Evolutionary conservation across 2,329 filamentous ascomycete genomes (phyloP), one percentile per base, ranked within the genome.

Genomic region (Cryphonectria parasitica): DNA sequence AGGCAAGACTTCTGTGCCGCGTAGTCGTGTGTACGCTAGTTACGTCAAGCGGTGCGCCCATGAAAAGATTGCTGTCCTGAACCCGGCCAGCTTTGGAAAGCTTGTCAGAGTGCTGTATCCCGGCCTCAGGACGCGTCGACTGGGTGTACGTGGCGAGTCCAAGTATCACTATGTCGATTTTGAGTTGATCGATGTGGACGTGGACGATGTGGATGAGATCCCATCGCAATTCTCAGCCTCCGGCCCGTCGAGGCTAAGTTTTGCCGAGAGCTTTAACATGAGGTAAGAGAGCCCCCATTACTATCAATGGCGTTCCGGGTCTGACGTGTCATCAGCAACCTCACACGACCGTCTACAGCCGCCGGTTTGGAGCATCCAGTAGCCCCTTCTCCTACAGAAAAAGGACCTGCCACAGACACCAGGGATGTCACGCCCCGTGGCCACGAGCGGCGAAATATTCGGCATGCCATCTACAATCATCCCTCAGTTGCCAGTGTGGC

Each of bases 81-180:
- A 99, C 78, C 96, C 96, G 58, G 96, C 96, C 13, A 98, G 95
- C 39, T 99, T 99, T 81, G 96, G 96, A 69, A 99, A 99, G 81
- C 88, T 99, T 60, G 96, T 99, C 45, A 90, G 96, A 43, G 95
- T 99, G 54, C 92, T 99, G 66, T 99, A 98, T 76, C 95, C 96
- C 0, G 95, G 95, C 58, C 91, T 99, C 31, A 95, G 97, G 81
- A 99, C 96, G 43, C 88, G 96, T 71, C 89, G 96, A 74, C 86
- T 99, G 17, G 96, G 96, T 73, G 95, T 98, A 63, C 90, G 96
- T 67, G 96, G 96, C 74, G 95, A 98, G 82, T 99, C 96, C 19
- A 99, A 99, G 79, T 99, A 99, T 80, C 96, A 99, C 81, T 99
- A 99, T 77, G 89, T 91, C 63, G 90, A 90, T 77, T 91, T 91